Evolutionary conservation across 495 filamentous ascomycete species (phyloP).

Genomic region (Trichoderma erinaceum): DNA sequence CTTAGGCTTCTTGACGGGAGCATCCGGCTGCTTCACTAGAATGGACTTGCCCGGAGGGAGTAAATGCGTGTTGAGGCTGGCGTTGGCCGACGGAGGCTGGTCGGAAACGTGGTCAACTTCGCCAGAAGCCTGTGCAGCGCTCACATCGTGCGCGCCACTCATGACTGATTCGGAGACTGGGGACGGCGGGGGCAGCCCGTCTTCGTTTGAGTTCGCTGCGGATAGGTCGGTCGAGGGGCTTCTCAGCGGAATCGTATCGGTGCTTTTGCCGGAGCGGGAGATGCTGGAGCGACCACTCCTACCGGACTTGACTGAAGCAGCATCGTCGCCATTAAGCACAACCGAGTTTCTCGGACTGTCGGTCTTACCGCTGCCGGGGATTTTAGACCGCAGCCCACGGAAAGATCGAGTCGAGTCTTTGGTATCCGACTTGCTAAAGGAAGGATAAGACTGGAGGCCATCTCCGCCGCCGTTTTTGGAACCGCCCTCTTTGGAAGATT

Average conservation of each 20-base stretch:
- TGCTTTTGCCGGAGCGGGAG: constrained; percentile 34
- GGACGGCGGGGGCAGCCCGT: constrained; percentile 77
- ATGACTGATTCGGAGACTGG: constrained; percentile 70
- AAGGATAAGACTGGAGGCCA: constrained; percentile 71
- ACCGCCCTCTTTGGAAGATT: constrained; percentile 71
- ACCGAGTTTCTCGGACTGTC: constrained; percentile 82
- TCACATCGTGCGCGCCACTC: constrained; percentile 61
- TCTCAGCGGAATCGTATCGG: constrained; percentile 37
- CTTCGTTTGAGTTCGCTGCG: constrained; percentile 39
- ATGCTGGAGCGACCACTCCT: constrained; percentile 47
- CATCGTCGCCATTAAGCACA: constrained; percentile 53
- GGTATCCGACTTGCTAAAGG: constrained; percentile 89
- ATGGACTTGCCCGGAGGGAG: constrained; percentile 68
- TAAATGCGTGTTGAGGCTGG: constrained; percentile 38
- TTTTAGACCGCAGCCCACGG: constrained; percentile 62
- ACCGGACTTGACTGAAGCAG: constrained; percentile 62
- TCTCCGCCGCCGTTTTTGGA: constrained; percentile 32
- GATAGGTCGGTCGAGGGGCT: constrained; percentile 32
- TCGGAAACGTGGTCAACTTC: constrained; percentile 98
- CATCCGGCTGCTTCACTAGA: constrained; percentile 69
- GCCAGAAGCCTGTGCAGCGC: constrained; percentile 72
- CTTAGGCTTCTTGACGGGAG: constrained; percentile 44
- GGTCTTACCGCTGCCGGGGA: constrained; percentile 49
- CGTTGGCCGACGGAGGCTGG: constrained; percentile 64
- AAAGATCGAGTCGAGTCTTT: constrained; percentile 90